phyloP scores from a whole-genome alignment of 2,329 filamentous ascomycete species.

The Ophiostoma australiae region DNA sequence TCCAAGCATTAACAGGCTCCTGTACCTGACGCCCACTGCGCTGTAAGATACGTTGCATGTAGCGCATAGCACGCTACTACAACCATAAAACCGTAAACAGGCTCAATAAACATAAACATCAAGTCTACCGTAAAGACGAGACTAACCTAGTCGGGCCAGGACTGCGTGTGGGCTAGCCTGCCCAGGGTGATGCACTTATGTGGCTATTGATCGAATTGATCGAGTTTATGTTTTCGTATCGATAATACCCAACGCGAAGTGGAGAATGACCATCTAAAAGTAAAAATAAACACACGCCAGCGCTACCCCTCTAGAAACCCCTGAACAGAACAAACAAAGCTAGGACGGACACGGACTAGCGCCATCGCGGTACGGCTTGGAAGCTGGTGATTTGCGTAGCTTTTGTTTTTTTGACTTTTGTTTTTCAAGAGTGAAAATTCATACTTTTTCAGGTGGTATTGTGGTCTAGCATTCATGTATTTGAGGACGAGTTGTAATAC shows the following conservation, averaged over 20 bases:
- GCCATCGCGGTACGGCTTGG: not conserved
- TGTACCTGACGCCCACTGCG: too few species aligned
- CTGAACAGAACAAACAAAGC: slow-evolving; percentile 14
- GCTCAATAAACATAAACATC: not conserved
- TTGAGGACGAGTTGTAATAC: not conserved
- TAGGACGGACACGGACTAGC: not conserved
- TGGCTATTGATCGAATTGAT: not conserved
- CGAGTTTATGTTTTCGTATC: not conserved
- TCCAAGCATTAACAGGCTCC: not conserved
- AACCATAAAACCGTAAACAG: slow-evolving; percentile 7
- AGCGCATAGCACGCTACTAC: slow-evolving; percentile 1
- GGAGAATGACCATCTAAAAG: not conserved
- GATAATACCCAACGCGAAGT: not conserved
- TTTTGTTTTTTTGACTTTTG: not conserved
- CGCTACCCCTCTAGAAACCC: slow-evolving; percentile 22
- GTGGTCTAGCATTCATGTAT: not conserved
- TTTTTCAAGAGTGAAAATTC: not conserved
- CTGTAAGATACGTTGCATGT: not conserved
- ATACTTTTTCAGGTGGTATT: not conserved
- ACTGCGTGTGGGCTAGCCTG: not conserved
- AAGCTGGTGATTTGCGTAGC: not conserved
- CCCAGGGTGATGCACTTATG: not conserved
- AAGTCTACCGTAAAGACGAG: not conserved
- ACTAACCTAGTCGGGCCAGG: not conserved
- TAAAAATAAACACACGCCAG: slow-evolving; percentile 19